Evolutionary conservation across 2,329 filamentous ascomycete species (phyloP).

Genomic region (Colletotrichum cuscutae): DNA sequence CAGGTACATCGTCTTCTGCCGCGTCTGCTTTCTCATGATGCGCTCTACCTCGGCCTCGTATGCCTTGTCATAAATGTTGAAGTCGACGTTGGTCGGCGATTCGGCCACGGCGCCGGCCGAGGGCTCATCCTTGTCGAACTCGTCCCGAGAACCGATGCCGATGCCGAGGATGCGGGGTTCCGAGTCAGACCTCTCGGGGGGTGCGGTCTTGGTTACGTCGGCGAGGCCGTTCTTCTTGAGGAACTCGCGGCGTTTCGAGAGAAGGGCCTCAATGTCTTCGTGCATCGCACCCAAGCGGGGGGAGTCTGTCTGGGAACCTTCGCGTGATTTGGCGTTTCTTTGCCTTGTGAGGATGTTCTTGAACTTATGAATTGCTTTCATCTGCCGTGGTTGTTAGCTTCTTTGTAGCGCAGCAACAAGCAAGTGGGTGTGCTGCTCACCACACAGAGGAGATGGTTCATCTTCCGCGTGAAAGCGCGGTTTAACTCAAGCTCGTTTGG

Average conservation of each 20-base stretch:
- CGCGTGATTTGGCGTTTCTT: conserved; percentile 25
- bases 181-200: conserved; percentile 67
- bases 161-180: conserved; percentile 78
- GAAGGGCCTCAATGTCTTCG: conserved; percentile 60
- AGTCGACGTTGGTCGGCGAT: conserved; percentile 85
- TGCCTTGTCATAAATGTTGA: conserved; percentile 88
- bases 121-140: conserved; percentile 51
- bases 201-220: conserved; percentile 53
- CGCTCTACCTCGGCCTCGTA: conserved; percentile 85
- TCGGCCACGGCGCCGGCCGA: conserved; percentile 74
- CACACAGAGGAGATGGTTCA: conserved; percentile 86
- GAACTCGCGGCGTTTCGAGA: conserved; percentile 58
- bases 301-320: conserved; percentile 31
- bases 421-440: conserved; percentile 55
- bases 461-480: conserved; percentile 88
- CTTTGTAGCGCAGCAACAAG: neutral
- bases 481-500: conserved; percentile 93
- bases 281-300: conserved; percentile 50
- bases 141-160: conserved; percentile 70
- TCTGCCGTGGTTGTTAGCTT: conserved; percentile 56
- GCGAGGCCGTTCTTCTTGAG: conserved; percentile 47
- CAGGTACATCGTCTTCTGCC: conserved; percentile 58
- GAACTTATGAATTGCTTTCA: conserved; percentile 92
- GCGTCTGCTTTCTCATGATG: conserved; percentile 63
- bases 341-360: conserved; percentile 72